Base-by-base conservation (phyloP, 2,329 filamentous ascomycete species). In the Exophiala xenobiotica region DNA sequence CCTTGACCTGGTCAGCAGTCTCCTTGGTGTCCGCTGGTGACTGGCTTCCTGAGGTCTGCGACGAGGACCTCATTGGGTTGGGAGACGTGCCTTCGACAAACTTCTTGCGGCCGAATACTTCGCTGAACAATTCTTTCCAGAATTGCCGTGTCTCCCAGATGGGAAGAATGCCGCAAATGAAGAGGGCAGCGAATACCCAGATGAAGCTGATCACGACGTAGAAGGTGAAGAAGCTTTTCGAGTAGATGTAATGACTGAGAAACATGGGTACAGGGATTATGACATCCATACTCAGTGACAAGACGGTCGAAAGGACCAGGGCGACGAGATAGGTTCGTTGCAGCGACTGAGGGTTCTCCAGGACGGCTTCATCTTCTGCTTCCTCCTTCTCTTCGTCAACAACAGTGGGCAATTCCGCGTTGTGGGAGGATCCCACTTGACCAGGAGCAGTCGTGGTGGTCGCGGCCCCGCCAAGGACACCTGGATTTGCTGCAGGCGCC, bases 241-340 rank as follows among this genome's bases (percentile, higher is more conserved):
- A 83, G 70, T 92, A 93, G 46, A 95, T 79, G 66, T 95, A 95
- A 1, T 80, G 80, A 0, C 78, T 78, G 9, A 88, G 90, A 64
- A 92, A 95, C 82, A 96, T 84, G 1, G 90, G 90, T 78, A 95
- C 91, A 0, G 90, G 90, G 88, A 90, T 95, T 12, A 95, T 78
- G 2, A 95, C 76, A 0, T 95, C 73, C 51, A 95, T 75, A 0
- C 81, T 77, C 0, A 95, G 53, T 0, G 88, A 87, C 71, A 88
- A 74, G 56, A 78, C 66, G 8, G 83, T 72, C 0, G 84, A 87
- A 51, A 81, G 67, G 26, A 70, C 72, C 46, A 78, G 75, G 1
- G 81, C 78, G 61, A 80, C 78, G 1, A 68, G 51, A 4, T 77
- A 78, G 0, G 81, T 71, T 43, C 90, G 87, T 11, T 39, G 16